Conservation (phyloP, 1,284 basidiomycete species). For the Apiotrichum porosum region DNA sequence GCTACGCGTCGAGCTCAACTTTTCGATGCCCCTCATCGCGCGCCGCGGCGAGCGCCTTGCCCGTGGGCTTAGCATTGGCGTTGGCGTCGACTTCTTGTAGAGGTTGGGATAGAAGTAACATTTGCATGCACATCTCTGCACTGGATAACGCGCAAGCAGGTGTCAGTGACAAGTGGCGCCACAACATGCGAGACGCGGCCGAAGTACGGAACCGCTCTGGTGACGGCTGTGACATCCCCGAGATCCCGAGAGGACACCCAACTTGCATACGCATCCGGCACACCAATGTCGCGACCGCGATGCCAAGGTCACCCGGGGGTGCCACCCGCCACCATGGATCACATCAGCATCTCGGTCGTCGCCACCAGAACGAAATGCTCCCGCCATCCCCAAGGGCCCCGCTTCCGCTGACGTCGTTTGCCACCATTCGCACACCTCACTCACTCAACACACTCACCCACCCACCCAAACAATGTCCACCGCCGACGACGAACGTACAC, state of each 20-base stretch:
- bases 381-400: neutral
- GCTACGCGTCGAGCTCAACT: conserved; percentile 71
- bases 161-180: no score
- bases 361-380: no score
- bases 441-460: neutral
- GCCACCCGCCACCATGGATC: no score
- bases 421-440: neutral
- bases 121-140: conserved; percentile 6
- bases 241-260: no score
- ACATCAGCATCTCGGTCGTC: no score
- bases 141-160: neutral
- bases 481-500: conserved; percentile 7
- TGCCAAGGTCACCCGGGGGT: no score
- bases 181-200: no score
- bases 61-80: conserved; percentile 83
- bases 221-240: neutral
- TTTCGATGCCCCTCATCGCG: conserved; percentile 79
- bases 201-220: neutral
- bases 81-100: conserved; percentile 73
- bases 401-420: neutral
- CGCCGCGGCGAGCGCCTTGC: conserved; percentile 69
- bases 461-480: neutral
- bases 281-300: no score
- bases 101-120: neutral
- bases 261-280: no score